Conservation (phyloP, 2,329 filamentous ascomycete genomes). For the Pleomassaria siparia region DNA sequence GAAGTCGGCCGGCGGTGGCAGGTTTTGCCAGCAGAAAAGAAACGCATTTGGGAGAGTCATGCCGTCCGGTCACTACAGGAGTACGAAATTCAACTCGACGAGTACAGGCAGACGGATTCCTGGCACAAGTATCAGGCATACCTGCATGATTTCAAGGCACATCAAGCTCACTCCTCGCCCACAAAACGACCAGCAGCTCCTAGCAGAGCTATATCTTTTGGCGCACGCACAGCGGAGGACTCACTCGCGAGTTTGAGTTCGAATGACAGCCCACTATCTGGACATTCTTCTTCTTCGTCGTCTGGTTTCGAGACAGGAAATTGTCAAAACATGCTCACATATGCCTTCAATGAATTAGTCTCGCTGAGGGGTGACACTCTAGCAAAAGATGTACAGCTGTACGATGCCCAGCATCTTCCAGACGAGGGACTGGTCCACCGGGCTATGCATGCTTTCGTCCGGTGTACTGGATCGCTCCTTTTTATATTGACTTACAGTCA, state of each 20-base stretch:
- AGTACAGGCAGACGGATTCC: constrained; percentile 42
- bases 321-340: constrained; percentile 38
- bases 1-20: constrained; percentile 44
- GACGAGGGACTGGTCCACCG: constrained; percentile 29
- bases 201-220: constrained; percentile 25
- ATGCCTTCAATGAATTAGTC: constrained; percentile 39
- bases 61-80: constrained; percentile 42
- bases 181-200: constrained; percentile 18
- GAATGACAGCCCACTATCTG: constrained; percentile 30
- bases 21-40: constrained; percentile 36
- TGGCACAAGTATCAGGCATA: constrained; percentile 42
- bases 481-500: constrained; percentile 39
- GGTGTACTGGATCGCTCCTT: constrained; percentile 39
- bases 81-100: constrained; percentile 43
- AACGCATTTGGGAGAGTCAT: constrained; percentile 42
- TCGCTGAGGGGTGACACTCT: constrained; percentile 35
- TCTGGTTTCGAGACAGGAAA: constrained; percentile 28
- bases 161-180: constrained; percentile 21
- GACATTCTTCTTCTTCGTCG: constrained; percentile 20
- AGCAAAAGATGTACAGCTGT: constrained; percentile 22
- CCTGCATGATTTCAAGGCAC: constrained; percentile 36
- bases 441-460: constrained; percentile 38
- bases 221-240: constrained; percentile 21
- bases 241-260: constrained; percentile 32
- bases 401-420: constrained; percentile 31